phyloP scores from a whole-genome alignment of 23 red algal genomes.

The Gracilaria domingensis region DNA sequence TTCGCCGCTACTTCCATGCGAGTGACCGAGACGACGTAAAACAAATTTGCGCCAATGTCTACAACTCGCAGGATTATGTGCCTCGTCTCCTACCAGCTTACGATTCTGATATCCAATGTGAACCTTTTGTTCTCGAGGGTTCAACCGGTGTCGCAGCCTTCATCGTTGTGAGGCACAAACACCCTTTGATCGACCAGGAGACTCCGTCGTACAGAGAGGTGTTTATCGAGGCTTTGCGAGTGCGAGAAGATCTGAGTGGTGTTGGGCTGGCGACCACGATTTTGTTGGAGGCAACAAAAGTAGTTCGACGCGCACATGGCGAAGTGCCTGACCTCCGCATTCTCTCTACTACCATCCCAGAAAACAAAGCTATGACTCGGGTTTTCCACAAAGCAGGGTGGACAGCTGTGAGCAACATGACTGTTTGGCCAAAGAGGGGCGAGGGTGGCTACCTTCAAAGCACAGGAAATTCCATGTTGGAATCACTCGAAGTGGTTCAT shows the following conservation, averaged over 20 bases:
- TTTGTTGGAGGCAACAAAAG: background rate
- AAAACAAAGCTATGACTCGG: slow-evolving; percentile 15
- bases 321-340: background rate
- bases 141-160: background rate
- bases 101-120: background rate
- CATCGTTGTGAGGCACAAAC: background rate
- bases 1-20: background rate
- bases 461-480: background rate
- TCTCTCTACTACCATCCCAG: background rate
- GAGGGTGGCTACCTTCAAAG: background rate
- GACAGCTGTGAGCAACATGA: background rate
- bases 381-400: slow-evolving; percentile 22
- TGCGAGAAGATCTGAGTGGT: slow-evolving; percentile 10
- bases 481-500: background rate
- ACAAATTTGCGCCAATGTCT: background rate
- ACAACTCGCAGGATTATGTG: slow-evolving; percentile 7
- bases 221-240: slow-evolving; percentile 7
- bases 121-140: slow-evolving; percentile 4
- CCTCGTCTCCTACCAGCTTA: background rate
- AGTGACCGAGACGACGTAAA: background rate
- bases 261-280: background rate
- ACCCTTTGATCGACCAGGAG: background rate
- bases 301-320: background rate
- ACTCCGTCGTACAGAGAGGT: background rate
- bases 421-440: slow-evolving; percentile 1